These are phyloP conservation scores for Trifolium repens DNA, from an alignment of 306 rosid genomes.

Conservation along the genomic window DNA sequence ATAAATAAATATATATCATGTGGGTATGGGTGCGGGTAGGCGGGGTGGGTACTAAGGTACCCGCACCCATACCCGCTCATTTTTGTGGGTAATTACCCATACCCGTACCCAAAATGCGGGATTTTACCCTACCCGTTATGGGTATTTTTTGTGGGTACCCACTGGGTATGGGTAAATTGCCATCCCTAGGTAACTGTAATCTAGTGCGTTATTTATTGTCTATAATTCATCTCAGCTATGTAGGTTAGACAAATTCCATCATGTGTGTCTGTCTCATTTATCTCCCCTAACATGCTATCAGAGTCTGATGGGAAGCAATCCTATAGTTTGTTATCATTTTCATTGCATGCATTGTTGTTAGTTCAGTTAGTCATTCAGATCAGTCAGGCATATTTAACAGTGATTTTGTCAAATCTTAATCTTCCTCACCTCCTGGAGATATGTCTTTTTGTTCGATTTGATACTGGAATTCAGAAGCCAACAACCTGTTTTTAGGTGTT, in stretches of 20 bases:
- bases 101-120: too few relatives aligned
- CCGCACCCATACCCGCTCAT: too few relatives aligned
- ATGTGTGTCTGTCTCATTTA: background rate
- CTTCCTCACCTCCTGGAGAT: background rate
- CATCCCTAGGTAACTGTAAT: conserved; percentile 7
- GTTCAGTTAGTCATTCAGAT: background rate
- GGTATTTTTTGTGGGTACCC: too few relatives aligned
- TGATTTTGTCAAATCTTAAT: background rate
- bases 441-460: conserved; percentile 3
- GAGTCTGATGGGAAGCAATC: background rate
- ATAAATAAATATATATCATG: too few relatives aligned
- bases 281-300: background rate
- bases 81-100: too few relatives aligned
- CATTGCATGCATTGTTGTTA: background rate
- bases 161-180: too few relatives aligned
- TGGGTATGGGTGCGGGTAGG: too few relatives aligned
- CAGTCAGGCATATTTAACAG: background rate
- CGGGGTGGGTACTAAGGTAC: too few relatives aligned
- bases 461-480: background rate
- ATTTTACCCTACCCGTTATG: too few relatives aligned
- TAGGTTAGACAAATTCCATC: conserved; percentile 1
- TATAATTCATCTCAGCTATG: conserved; percentile 3
- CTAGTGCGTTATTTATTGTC: background rate
- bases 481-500: conserved; percentile 13
- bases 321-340: background rate